Conservation (phyloP, 345 rosid species). For the Rhizophora mangle region DNA sequence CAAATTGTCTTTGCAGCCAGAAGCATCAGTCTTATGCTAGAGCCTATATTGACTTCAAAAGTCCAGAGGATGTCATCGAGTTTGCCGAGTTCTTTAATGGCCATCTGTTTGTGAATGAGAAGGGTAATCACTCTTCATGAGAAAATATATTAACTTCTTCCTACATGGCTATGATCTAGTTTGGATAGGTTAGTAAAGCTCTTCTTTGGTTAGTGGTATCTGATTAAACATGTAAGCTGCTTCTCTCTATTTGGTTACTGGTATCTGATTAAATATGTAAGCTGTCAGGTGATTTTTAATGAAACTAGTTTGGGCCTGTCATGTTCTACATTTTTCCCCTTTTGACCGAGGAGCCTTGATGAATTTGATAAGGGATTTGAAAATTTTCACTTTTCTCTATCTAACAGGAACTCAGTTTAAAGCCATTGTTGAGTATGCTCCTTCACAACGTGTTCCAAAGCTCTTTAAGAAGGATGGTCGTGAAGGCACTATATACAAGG, state of each 20-base stretch:
- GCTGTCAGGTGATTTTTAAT: too few species aligned
- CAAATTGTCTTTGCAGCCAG: constrained; percentile 45
- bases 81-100: constrained; percentile 75
- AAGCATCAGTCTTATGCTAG: constrained; percentile 55
- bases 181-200: too few species aligned
- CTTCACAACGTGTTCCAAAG: constrained; percentile 64
- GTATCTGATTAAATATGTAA: too few species aligned
- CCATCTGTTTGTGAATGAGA: constrained; percentile 73
- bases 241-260: too few species aligned
- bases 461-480: constrained; percentile 60
- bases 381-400: not conserved
- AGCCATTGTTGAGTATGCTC: constrained; percentile 68
- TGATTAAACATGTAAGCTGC: too few species aligned
- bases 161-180: too few species aligned
- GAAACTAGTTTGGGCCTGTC: too few species aligned
- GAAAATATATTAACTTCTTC: not conserved
- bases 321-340: not conserved
- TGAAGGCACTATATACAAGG: constrained; percentile 61
- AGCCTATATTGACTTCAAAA: constrained; percentile 63
- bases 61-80: constrained; percentile 58
- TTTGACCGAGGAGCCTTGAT: constrained; percentile 1
- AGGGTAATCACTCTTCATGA: constrained; percentile 41
- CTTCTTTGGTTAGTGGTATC: too few species aligned
- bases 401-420: constrained; percentile 59
- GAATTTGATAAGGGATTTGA: not conserved